Evolutionary conservation across 2,329 filamentous ascomycete species (phyloP), one percentile per base, ranked within the genome.

Genomic region (Cryphonectria naterciae): DNA sequence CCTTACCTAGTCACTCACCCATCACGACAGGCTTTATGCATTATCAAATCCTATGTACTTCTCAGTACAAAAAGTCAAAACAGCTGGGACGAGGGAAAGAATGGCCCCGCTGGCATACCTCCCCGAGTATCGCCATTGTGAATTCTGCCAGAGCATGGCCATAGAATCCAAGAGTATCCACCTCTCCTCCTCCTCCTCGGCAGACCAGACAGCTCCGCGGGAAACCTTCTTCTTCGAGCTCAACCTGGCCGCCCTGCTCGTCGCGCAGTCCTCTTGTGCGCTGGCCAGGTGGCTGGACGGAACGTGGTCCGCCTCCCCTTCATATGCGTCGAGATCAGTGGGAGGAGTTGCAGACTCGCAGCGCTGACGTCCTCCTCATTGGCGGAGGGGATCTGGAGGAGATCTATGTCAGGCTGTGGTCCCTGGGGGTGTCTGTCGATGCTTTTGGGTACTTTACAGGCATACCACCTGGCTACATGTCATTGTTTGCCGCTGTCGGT

Each of bases 71-170:
- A 11, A 25, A 52, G n/a, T 10, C 46, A 10, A n/a, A 25, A 52
- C 19, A 6, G 22, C 46, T 32, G 13, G 1, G 15, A 22, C 28
- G 6, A 58, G 17, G 15, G 22, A 28, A 58, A 25, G 19, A 2
- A 61, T 61, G 32, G 58, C 58, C 3, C 58, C 58, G 3, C 35
- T 61, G 22, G 58, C 58, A 4, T 61, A 39, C 19, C 22, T 61
- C 4, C n/a, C 58, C 3, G 32, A n/a, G 19, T 46, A 64, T 39
- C 61, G 46, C 61, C n/a, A 46, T 3, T 64, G 61, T 32, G n/a
- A 32, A 28, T 64, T 64, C 61, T 64, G 61, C 25, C 61, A 43
- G 22, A 46, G 17, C 17, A 43, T 64, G 61, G 39, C 46, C 39
- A 39, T 64, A 64, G 39, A 64, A 11, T 39, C 25, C 15, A 39